A percentile compares a stretch with the other conserved stretches of the same genome.
Conservation (phyloP, 495 filamentous ascomycete genomes). For the Trypethelium eluteriae region DNA sequence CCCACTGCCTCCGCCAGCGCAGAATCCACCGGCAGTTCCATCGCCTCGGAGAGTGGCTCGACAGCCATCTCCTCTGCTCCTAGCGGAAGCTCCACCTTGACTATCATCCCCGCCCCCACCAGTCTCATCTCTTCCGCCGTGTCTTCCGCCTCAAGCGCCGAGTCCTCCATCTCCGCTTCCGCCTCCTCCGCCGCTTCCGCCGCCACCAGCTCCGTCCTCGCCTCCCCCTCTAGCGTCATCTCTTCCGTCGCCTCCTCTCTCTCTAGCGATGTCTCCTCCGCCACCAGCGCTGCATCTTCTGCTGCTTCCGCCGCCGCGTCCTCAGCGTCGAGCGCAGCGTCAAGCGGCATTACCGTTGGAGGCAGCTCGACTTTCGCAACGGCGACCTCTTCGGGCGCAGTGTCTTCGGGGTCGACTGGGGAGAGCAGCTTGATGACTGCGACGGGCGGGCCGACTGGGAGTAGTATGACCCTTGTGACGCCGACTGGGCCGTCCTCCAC, state of each 20-base stretch:
- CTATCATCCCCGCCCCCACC: slow-evolving; percentile 7
- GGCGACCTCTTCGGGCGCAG: background rate
- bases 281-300: background rate
- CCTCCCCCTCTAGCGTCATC: slow-evolving; percentile 13
- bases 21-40: background rate
- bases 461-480: background rate
- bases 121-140: slow-evolving; percentile 11
- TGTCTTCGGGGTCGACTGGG: background rate
- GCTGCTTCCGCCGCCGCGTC: background rate
- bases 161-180: slow-evolving; percentile 8
- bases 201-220: background rate
- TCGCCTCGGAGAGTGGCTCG: background rate
- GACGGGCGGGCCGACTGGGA: background rate
- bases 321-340: background rate
- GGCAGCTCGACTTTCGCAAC: background rate
- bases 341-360: background rate
- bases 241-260: background rate
- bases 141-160: background rate
- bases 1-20: background rate
- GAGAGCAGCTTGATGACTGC: background rate
- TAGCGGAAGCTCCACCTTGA: background rate
- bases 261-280: background rate
- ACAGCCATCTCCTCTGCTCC: background rate
- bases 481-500: background rate
- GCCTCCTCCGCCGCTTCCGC: slow-evolving; percentile 12